A percentile compares a stretch with the other conserved stretches of the same genome.
These are phyloP conservation scores for Aureobasidium melanogenum DNA, from an alignment of 2,329 filamentous ascomycete species.

Conservation along the genomic window DNA sequence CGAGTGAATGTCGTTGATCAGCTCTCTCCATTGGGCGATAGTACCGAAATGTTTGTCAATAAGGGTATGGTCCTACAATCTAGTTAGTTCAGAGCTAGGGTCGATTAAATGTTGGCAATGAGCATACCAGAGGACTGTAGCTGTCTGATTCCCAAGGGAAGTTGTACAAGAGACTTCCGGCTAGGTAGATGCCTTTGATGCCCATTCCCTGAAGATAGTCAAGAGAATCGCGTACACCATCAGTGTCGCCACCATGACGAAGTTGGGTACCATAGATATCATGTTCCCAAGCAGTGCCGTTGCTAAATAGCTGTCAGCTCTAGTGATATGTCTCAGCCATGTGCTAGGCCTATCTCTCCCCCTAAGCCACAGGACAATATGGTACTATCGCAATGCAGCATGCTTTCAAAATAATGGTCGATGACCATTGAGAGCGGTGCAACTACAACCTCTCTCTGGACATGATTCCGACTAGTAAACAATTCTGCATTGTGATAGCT, in stretches of 20 bases:
- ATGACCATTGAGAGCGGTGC: neutral
- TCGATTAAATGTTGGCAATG: slow-evolving; percentile 32
- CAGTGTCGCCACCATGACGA: slow-evolving; percentile 54
- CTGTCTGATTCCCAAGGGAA: slow-evolving; percentile 54
- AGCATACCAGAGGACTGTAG: slow-evolving; percentile 46
- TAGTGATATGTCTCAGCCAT: too few species aligned
- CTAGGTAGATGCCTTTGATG: slow-evolving; percentile 49
- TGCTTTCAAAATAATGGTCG: neutral
- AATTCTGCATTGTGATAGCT: neutral
- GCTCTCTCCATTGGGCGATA: slow-evolving; percentile 48
- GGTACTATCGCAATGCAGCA: neutral
- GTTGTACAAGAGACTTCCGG: slow-evolving; percentile 57
- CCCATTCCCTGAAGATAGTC: slow-evolving; percentile 58
- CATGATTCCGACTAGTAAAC: neutral
- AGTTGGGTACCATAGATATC: slow-evolving; percentile 51
- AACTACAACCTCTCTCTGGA: neutral
- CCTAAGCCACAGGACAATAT: neutral
- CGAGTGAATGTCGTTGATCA: slow-evolving; percentile 51
- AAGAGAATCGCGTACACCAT: slow-evolving; percentile 50
- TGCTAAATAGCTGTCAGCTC: slow-evolving; percentile 22
- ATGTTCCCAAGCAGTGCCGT: slow-evolving; percentile 53
- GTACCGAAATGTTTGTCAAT: slow-evolving; percentile 55
- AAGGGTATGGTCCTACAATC: slow-evolving; percentile 52
- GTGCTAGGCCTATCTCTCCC: neutral
- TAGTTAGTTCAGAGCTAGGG: slow-evolving; percentile 40